Conservation (phyloP, 805 yeast species). For the Suhomyces vadensis region DNA sequence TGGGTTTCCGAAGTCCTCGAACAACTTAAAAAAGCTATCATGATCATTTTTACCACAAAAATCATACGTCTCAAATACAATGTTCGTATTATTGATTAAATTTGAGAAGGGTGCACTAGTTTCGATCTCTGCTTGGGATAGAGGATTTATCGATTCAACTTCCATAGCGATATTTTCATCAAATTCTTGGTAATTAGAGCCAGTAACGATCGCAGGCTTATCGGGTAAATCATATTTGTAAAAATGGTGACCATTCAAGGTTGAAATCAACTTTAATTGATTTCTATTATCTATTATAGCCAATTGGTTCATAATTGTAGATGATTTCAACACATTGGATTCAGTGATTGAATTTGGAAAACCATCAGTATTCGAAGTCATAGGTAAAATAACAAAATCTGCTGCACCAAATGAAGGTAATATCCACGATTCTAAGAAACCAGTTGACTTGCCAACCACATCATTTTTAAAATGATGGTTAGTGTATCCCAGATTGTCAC, state of each 20-base stretch:
- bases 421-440: slow-evolving; percentile 45
- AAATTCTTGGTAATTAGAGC: neutral
- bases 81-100: slow-evolving; percentile 30
- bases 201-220: slow-evolving; percentile 14
- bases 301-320: slow-evolving; percentile 24
- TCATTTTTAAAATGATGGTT: neutral
- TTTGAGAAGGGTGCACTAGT: slow-evolving; percentile 46
- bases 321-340: neutral
- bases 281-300: slow-evolving; percentile 34
- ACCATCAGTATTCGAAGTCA: slow-evolving; percentile 1
- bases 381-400: slow-evolving; percentile 29
- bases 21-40: slow-evolving; percentile 20
- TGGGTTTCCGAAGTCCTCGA: slow-evolving; percentile 27
- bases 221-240: slow-evolving; percentile 45
- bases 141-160: slow-evolving; percentile 24
- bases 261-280: slow-evolving; percentile 34
- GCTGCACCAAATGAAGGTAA: slow-evolving; percentile 39
- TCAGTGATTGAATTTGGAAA: neutral
- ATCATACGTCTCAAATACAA: slow-evolving; percentile 32
- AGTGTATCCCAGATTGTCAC: slow-evolving; percentile 16
- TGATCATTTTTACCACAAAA: slow-evolving; percentile 14
- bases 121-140: slow-evolving; percentile 58
- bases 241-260: slow-evolving; percentile 39
- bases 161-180: neutral
- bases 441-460: neutral